These are phyloP conservation scores for Osmanthus fragrans DNA, from an alignment of 257 asterid species.

Conservation along the genomic window DNA sequence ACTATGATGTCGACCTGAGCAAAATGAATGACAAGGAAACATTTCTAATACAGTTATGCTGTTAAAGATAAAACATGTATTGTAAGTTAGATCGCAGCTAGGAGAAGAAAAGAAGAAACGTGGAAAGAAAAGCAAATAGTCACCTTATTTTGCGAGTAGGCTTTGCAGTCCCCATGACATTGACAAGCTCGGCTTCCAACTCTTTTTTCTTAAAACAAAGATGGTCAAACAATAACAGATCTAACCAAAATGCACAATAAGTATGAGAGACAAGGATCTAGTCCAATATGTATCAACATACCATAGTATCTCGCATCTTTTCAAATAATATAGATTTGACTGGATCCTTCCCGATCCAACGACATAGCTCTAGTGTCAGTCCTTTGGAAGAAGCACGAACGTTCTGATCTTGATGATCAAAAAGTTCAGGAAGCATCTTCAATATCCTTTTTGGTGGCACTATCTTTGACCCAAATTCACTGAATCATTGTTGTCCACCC, in stretches of 20 bases:
- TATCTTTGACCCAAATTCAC: slow-evolving; percentile 95
- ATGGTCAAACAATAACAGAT: slow-evolving; percentile 20
- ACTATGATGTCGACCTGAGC: background rate
- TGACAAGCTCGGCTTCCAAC: slow-evolving; percentile 92
- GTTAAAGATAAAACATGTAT: background rate
- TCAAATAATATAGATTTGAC: slow-evolving; percentile 94
- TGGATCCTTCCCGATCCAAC: slow-evolving; percentile 98
- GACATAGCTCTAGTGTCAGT: slow-evolving; percentile 93
- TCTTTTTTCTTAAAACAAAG: slow-evolving; percentile 75
- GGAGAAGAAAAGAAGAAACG: slow-evolving; percentile 13
- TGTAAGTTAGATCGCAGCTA: background rate
- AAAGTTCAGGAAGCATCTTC: slow-evolving; percentile 99
- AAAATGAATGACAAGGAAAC: slow-evolving; percentile 9
- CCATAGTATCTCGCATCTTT: slow-evolving; percentile 99
- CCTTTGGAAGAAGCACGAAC: slow-evolving; percentile 99
- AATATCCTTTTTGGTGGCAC: slow-evolving; percentile 92
- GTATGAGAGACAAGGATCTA: slow-evolving; percentile 1
- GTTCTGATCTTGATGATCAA: slow-evolving; percentile 99
- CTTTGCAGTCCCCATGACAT: slow-evolving; percentile 80
- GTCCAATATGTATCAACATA: slow-evolving; percentile 33
- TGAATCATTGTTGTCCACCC: slow-evolving; percentile 39
- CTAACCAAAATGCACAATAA: background rate
- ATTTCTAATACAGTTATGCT: background rate
- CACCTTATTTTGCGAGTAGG: slow-evolving; percentile 96
- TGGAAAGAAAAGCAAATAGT: background rate